phyloP scores from a whole-genome alignment of 306 rosid species.

The Sphenostylis stenocarpa region DNA sequence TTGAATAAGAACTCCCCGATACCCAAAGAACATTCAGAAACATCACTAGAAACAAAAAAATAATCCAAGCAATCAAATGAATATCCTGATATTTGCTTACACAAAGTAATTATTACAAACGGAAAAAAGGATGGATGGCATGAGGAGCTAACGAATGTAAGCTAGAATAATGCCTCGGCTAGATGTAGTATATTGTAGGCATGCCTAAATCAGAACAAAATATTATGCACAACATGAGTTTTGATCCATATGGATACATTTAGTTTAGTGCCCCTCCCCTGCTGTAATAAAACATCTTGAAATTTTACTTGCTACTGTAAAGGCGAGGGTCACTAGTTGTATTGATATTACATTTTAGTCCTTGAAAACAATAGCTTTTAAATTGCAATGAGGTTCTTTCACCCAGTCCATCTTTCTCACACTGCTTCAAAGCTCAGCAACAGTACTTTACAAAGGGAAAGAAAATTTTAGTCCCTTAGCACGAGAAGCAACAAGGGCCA shows the following conservation, averaged over 20 bases:
- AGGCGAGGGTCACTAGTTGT: neutral
- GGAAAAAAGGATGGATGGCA: constrained; percentile 7
- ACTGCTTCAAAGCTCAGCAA: neutral
- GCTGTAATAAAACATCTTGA: neutral
- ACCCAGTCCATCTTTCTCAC: no score
- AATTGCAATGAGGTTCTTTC: neutral
- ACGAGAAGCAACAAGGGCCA: neutral
- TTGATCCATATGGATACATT: neutral
- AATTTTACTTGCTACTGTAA: neutral
- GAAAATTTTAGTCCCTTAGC: neutral
- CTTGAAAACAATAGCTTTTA: neutral
- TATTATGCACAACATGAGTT: neutral
- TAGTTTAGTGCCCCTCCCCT: neutral
- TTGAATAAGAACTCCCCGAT: neutral
- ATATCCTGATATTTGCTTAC: neutral
- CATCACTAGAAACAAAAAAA: neutral
- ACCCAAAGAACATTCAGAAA: neutral
- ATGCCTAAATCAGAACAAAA: neutral
- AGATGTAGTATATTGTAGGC: neutral
- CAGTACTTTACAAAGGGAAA: neutral
- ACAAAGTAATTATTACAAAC: neutral
- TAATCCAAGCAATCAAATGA: neutral
- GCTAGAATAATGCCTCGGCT: neutral
- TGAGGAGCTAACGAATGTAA: neutral
- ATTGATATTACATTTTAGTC: neutral